A percentile compares a stretch with the other conserved stretches of the same genome.
Conservation (phyloP, 1,284 basidiomycete genomes). For the Rhodotorula glutinis region DNA sequence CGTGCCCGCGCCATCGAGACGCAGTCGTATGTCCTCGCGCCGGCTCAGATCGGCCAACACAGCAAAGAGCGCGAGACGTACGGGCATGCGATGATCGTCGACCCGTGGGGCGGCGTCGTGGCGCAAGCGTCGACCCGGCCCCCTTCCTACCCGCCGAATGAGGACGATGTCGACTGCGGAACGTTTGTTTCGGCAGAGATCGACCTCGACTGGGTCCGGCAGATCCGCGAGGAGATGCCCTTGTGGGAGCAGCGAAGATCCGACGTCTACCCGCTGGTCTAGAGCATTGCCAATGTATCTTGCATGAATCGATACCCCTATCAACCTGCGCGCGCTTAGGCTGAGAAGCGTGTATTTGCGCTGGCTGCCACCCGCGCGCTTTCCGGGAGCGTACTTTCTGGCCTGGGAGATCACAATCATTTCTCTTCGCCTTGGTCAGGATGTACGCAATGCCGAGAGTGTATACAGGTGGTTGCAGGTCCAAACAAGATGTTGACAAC, state of each 20-base stretch:
- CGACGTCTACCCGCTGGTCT: constrained; percentile 37
- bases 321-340: too few relatives aligned
- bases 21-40: constrained; percentile 48
- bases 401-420: too few relatives aligned
- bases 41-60: constrained; percentile 49
- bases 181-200: constrained; percentile 36
- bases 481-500: too few relatives aligned
- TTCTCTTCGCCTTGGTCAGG: too few relatives aligned
- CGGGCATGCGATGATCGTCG: constrained; percentile 41
- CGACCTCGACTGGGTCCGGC: constrained; percentile 37
- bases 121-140: constrained; percentile 33
- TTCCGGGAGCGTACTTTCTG: too few relatives aligned
- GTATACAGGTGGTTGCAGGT: too few relatives aligned
- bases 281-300: too few relatives aligned
- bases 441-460: too few relatives aligned
- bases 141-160: neutral
- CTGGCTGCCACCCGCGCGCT: too few relatives aligned
- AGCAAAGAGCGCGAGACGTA: constrained; percentile 28
- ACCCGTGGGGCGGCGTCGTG: constrained; percentile 39
- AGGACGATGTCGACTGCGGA: constrained; percentile 18
- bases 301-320: too few relatives aligned
- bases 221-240: constrained; percentile 41
- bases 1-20: constrained; percentile 51
- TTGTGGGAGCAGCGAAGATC: constrained; percentile 39
- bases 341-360: too few relatives aligned